Percentiles rank a stretch among this genome's conserved stretches.
Evolutionary conservation across 352 stramenopile genomes (phyloP).

Genomic region (Phytophthora melonis): DNA sequence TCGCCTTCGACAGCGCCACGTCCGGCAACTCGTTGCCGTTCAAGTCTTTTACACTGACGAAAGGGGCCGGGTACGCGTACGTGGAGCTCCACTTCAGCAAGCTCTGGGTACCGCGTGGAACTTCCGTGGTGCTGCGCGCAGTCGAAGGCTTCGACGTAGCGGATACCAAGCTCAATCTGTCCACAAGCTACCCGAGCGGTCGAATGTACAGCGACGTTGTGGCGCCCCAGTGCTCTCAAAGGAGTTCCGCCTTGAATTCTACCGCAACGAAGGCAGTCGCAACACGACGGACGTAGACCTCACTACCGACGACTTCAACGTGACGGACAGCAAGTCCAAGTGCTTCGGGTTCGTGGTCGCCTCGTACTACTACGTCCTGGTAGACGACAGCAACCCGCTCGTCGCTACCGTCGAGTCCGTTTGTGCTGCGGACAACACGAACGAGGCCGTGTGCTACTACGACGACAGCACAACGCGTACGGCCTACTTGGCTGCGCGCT

Average conservation of each 20-base stretch:
- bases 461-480: constrained; percentile 28
- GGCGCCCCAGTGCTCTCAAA: constrained; percentile 50
- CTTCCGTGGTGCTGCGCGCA: constrained; percentile 49
- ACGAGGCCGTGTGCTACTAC: constrained; percentile 66
- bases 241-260: constrained; percentile 68
- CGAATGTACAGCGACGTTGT: constrained; percentile 31
- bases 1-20: constrained; percentile 49
- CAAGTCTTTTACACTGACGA: constrained; percentile 56
- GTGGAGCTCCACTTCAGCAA: constrained; percentile 57
- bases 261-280: constrained; percentile 34
- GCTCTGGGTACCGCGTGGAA: constrained; percentile 50
- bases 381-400: constrained; percentile 43
- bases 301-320: constrained; percentile 23
- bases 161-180: constrained; percentile 54
- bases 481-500: constrained; percentile 46
- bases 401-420: constrained; percentile 46
- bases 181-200: constrained; percentile 39
- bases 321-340: constrained; percentile 31
- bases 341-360: constrained; percentile 67
- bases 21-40: constrained; percentile 41
- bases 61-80: constrained; percentile 58
- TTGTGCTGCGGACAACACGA: constrained; percentile 67
- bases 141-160: constrained; percentile 51
- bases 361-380: constrained; percentile 51
- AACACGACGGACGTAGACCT: constrained; percentile 9